A percentile compares a stretch with the other conserved stretches of the same genome.
Conservation (phyloP, 257 asterid species). For the Ilex aquifolium region DNA sequence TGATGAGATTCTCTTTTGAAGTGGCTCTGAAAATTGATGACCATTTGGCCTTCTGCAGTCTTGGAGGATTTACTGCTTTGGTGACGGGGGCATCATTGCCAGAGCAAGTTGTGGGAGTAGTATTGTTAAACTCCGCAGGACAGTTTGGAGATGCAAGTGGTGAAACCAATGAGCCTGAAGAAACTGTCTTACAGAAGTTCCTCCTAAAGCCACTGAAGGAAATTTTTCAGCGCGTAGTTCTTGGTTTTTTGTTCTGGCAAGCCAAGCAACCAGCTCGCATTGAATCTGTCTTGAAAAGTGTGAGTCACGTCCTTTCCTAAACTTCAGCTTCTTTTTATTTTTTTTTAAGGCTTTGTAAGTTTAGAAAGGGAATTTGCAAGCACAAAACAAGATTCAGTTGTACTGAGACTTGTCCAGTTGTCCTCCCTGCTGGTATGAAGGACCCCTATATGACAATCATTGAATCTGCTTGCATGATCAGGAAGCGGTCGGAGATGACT, state of each 20-base stretch:
- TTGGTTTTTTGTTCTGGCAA: conserved; percentile 89
- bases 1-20: no score
- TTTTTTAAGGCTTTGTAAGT: not conserved
- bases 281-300: conserved; percentile 83
- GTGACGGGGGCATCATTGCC: conserved; percentile 59
- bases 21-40: no score
- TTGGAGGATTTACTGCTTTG: conserved; percentile 94
- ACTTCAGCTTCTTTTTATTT: not conserved
- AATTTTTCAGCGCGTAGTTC: conserved; percentile 67
- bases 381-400: not conserved
- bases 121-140: conserved; percentile 77
- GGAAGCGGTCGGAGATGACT: no score
- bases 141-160: conserved; percentile 64
- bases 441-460: not conserved
- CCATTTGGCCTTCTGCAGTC: conserved; percentile 37
- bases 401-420: not conserved
- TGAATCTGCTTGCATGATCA: no score
- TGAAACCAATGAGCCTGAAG: conserved; percentile 42
- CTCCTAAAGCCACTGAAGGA: conserved; percentile 71
- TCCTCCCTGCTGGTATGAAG: not conserved
- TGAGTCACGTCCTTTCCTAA: conserved; percentile 24
- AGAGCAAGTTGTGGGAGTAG: conserved; percentile 77
- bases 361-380: no score
- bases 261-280: conserved; percentile 90
- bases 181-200: conserved; percentile 42